These are phyloP conservation scores for Hyphopichia burtonii DNA, from an alignment of 1,139 yeast genomes.

Conservation along the genomic window DNA sequence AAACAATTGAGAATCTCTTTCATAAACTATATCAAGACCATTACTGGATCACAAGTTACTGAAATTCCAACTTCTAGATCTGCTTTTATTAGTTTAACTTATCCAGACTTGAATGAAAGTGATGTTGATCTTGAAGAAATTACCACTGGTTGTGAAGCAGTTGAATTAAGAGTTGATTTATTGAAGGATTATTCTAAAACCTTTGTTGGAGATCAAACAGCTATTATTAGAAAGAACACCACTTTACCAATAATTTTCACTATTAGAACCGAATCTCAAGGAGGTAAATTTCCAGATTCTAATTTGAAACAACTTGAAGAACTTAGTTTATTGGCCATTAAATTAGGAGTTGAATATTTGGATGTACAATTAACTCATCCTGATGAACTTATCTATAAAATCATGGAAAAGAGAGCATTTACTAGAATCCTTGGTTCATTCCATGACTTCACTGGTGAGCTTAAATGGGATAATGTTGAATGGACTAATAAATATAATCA, in stretches of 20 bases:
- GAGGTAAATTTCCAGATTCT: conserved; percentile 72
- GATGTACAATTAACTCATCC: conserved; percentile 53
- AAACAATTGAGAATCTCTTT: conserved; percentile 59
- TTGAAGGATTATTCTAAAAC: conserved; percentile 49
- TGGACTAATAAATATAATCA: conserved; percentile 74
- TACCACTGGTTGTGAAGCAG: conserved; percentile 71
- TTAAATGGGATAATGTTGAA: conserved; percentile 65
- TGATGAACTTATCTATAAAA: conserved; percentile 25
- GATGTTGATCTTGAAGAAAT: conserved; percentile 49
- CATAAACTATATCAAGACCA: conserved; percentile 53
- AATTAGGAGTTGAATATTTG: conserved; percentile 59
- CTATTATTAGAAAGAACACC: conserved; percentile 59
- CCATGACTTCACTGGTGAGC: conserved; percentile 64
- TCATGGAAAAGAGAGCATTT: conserved; percentile 44
- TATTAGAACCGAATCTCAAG: conserved; percentile 74
- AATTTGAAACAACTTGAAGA: conserved; percentile 47
- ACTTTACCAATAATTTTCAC: conserved; percentile 80
- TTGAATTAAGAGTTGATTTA: conserved; percentile 79
- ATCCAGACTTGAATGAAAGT: conserved; percentile 49
- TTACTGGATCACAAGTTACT: conserved; percentile 55
- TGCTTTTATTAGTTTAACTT: conserved; percentile 71
- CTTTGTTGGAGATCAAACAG: conserved; percentile 74
- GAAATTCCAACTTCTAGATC: conserved; percentile 57
- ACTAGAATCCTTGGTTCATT: conserved; percentile 81
- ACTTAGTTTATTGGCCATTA: conserved; percentile 63